These are phyloP conservation scores for Maudiozyma barnettii DNA, from an alignment of 805 yeast species.

Conservation along the genomic window DNA sequence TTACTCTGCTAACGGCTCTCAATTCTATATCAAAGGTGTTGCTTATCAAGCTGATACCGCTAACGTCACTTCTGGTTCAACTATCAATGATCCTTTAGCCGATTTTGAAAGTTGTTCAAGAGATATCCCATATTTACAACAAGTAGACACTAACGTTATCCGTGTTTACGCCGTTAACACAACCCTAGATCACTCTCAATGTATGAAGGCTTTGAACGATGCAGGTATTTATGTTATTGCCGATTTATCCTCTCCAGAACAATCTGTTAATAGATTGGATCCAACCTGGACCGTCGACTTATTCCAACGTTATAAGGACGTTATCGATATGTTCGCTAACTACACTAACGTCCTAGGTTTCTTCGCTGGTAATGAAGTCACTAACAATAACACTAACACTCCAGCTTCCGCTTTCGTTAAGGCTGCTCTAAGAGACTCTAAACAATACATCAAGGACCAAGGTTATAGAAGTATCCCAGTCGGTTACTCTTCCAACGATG, in stretches of 20 bases:
- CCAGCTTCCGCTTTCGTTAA: constrained; percentile 74
- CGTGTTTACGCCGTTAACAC: constrained; percentile 69
- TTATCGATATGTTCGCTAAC: constrained; percentile 57
- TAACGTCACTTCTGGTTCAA: constrained; percentile 34
- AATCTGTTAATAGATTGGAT: constrained; percentile 49
- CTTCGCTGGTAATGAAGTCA: constrained; percentile 82
- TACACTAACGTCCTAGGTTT: constrained; percentile 71
- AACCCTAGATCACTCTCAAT: constrained; percentile 52
- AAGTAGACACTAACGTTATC: constrained; percentile 56
- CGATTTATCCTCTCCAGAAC: constrained; percentile 60
- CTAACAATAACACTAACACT: constrained; percentile 56
- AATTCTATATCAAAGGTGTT: constrained; percentile 66
- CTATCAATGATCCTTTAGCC: constrained; percentile 64
- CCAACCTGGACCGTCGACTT: constrained; percentile 60
- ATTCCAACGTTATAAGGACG: constrained; percentile 57
- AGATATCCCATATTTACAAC: constrained; percentile 62
- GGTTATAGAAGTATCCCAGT: constrained; percentile 65
- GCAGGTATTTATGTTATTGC: constrained; percentile 79
- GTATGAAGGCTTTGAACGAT: constrained; percentile 57
- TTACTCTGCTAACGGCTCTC: constrained; percentile 69
- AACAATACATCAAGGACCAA: constrained; percentile 50
- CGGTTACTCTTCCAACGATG: constrained; percentile 79
- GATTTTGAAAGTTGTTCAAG: constrained; percentile 52
- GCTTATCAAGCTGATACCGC: constrained; percentile 70
- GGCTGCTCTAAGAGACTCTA: constrained; percentile 74